These are phyloP conservation scores for Colletotrichum caudatum DNA, from an alignment of 2,329 filamentous ascomycete genomes.

Conservation along the genomic window DNA sequence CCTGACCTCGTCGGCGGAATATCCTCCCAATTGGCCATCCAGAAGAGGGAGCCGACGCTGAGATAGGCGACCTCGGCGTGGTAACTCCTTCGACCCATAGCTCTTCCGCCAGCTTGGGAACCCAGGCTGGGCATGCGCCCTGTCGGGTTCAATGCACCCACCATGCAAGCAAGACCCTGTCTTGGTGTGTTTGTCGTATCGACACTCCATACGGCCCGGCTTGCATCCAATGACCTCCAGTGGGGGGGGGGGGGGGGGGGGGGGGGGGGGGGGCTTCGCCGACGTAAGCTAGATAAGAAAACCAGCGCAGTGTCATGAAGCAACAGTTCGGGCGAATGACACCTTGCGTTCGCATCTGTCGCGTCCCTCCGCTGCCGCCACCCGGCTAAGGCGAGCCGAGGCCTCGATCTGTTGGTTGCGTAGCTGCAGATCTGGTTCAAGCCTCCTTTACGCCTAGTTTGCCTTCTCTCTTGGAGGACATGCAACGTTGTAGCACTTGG, in stretches of 20 bases:
- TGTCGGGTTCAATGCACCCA: slow-evolving; percentile 17
- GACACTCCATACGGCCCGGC: background rate
- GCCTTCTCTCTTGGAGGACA: background rate
- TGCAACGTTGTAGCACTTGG: background rate
- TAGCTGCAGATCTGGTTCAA: background rate
- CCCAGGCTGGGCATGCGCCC: background rate
- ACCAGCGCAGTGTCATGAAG: background rate
- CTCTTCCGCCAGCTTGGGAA: slow-evolving; percentile 6
- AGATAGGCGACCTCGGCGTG: slow-evolving; percentile 6
- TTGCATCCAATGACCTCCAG: background rate
- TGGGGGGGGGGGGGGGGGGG: no score
- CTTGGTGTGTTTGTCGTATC: slow-evolving; percentile 9
- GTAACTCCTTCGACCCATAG: background rate
- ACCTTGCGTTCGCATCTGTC: background rate
- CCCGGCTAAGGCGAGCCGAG: background rate
- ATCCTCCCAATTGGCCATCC: slow-evolving; percentile 1
- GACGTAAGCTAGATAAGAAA: background rate
- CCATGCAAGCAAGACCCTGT: slow-evolving; percentile 14
- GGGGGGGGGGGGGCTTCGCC: no score
- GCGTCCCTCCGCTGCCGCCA: background rate
- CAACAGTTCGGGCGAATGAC: background rate
- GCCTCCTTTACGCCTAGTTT: background rate
- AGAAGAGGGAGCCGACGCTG: background rate
- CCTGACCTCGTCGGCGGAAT: background rate
- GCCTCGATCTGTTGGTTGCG: background rate